Evolutionary conservation across 345 rosid genomes (phyloP).

Genomic region (Bretschneidera sinensis): DNA sequence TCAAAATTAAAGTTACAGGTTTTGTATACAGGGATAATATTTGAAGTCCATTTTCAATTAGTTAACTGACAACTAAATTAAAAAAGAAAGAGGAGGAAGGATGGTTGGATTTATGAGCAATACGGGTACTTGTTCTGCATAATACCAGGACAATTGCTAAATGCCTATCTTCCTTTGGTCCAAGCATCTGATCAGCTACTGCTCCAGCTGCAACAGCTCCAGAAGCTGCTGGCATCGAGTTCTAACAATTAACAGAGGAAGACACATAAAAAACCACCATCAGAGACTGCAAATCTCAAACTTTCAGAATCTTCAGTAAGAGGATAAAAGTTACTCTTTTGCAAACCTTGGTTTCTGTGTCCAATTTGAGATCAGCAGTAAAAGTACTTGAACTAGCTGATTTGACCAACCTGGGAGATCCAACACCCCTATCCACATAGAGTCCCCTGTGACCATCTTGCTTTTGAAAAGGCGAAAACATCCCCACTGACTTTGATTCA

Average conservation of each 20-base stretch:
- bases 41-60: conserved; percentile 14
- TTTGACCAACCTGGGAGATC: conserved; percentile 87
- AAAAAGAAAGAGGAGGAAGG: conserved; percentile 9
- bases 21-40: neutral
- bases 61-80: conserved; percentile 12
- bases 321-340: conserved; percentile 14
- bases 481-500: conserved; percentile 74
- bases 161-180: conserved; percentile 94
- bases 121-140: neutral
- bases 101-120: conserved; percentile 6
- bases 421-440: conserved; percentile 98
- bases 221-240: conserved; percentile 97
- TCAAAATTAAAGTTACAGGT: conserved; percentile 2
- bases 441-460: conserved; percentile 83
- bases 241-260: conserved; percentile 40
- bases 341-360: conserved; percentile 69
- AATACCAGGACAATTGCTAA: conserved; percentile 93
- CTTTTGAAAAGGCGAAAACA: conserved; percentile 62
- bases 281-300: conserved; percentile 9
- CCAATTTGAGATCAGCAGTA: conserved; percentile 53
- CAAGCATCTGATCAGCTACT: conserved; percentile 98
- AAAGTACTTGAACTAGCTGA: conserved; percentile 66
- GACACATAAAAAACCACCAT: conserved; percentile 17
- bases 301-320: neutral
- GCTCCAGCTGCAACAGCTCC: conserved; percentile 99